These are phyloP conservation scores for Candida lessepsii DNA, from an alignment of 805 yeast species.

Conservation along the genomic window DNA sequence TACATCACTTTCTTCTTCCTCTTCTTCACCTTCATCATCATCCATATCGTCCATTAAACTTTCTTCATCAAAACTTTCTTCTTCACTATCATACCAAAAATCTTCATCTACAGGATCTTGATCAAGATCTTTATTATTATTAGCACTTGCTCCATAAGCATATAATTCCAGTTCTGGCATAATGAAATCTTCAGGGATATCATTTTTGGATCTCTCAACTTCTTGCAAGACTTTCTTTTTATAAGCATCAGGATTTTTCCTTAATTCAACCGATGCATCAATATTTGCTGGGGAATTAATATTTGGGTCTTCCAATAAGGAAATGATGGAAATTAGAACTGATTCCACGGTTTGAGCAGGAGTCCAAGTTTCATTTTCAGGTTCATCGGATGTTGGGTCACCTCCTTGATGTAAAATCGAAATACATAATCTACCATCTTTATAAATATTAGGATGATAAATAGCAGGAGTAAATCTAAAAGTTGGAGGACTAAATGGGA, in stretches of 20 bases:
- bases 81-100: slow-evolving; percentile 72
- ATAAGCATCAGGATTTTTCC: slow-evolving; percentile 77
- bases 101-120: slow-evolving; percentile 72
- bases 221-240: slow-evolving; percentile 73
- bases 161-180: slow-evolving; percentile 69
- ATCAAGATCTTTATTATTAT: slow-evolving; percentile 39
- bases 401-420: slow-evolving; percentile 91
- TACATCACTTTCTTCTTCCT: slow-evolving; percentile 48
- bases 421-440: slow-evolving; percentile 90
- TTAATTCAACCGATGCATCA: slow-evolving; percentile 90
- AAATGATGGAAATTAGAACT: slow-evolving; percentile 85
- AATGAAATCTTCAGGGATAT: slow-evolving; percentile 82
- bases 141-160: slow-evolving; percentile 36
- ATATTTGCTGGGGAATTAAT: slow-evolving; percentile 92
- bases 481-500: slow-evolving; percentile 90
- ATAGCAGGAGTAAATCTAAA: slow-evolving; percentile 91
- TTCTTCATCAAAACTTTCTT: slow-evolving; percentile 46
- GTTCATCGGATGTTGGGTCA: slow-evolving; percentile 86
- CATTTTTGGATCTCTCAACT: slow-evolving; percentile 78
- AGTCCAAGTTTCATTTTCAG: slow-evolving; percentile 91
- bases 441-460: slow-evolving; percentile 92
- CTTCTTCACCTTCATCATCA: slow-evolving; percentile 58
- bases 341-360: slow-evolving; percentile 92
- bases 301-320: slow-evolving; percentile 91
- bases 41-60: slow-evolving; percentile 48